Conservation (phyloP, 164 flowering plant genomes). For the Stephania japonica region DNA sequence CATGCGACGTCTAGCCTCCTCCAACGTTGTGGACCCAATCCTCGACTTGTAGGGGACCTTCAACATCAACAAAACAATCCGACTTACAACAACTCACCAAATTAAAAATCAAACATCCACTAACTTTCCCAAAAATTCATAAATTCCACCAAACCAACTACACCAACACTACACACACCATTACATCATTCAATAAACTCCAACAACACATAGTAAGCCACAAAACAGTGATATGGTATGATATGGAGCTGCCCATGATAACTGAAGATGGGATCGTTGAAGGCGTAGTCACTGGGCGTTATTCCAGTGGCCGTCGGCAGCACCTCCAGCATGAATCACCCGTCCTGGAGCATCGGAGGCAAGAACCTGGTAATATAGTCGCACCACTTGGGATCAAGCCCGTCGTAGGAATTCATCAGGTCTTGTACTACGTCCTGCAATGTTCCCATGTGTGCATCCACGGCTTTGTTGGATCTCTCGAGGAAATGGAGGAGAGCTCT, state of each 20-base stretch:
- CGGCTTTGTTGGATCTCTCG: background rate
- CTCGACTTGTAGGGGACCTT: too few species aligned
- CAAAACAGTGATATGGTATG: too few species aligned
- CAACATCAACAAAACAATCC: too few species aligned
- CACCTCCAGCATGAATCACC: constrained; percentile 51
- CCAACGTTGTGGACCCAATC: too few species aligned
- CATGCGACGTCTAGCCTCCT: too few species aligned
- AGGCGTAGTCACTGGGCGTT: constrained; percentile 29
- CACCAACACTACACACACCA: too few species aligned
- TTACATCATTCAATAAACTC: too few species aligned
- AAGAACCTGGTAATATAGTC: constrained; percentile 21
- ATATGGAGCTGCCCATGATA: constrained; percentile 39
- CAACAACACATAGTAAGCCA: too few species aligned
- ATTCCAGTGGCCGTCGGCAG: constrained; percentile 19
- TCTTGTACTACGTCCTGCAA: constrained; percentile 5
- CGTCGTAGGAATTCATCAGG: constrained; percentile 34
- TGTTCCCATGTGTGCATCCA: background rate
- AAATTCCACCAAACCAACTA: too few species aligned
- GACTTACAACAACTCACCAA: too few species aligned
- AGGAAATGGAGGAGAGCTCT: constrained; percentile 37
- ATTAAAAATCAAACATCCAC: too few species aligned
- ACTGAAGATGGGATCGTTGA: constrained; percentile 56
- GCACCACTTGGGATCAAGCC: constrained; percentile 26
- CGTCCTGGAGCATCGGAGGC: constrained; percentile 43
- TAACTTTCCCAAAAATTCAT: too few species aligned